phyloP scores from a whole-genome alignment of 148 eudicot species.

The Vaccinium vitisidaea region DNA sequence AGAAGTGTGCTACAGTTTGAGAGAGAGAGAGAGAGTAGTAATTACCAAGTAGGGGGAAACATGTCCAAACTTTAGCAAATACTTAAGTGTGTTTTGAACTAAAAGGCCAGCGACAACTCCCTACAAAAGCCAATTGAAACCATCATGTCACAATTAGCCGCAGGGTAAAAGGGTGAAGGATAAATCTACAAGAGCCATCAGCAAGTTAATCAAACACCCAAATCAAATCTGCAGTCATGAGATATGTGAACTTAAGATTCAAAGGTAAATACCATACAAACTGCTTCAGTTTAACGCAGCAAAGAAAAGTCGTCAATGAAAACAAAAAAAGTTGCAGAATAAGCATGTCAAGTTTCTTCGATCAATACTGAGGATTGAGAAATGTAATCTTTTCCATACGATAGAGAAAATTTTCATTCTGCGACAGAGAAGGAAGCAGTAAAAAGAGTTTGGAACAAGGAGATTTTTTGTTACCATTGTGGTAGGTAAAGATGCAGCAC shows the following conservation, averaged over 20 bases:
- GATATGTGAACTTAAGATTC: not conserved
- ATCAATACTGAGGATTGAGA: not conserved
- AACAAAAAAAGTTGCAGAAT: not conserved
- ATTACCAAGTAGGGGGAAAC: slow-evolving; percentile 85
- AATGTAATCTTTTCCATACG: not conserved
- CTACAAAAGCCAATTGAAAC: slow-evolving; percentile 37
- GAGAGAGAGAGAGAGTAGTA: slow-evolving; percentile 8
- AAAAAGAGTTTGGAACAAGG: not conserved
- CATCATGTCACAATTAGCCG: slow-evolving; percentile 11
- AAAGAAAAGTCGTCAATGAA: not conserved
- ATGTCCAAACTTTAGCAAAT: slow-evolving; percentile 79
- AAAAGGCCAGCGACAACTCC: slow-evolving; percentile 98
- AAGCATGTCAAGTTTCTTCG: not conserved
- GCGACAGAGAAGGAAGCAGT: not conserved
- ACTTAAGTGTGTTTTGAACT: slow-evolving; percentile 90
- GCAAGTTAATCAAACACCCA: not conserved
- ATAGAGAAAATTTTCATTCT: not conserved
- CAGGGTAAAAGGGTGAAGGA: not conserved
- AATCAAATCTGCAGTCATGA: not conserved
- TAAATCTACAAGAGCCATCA: not conserved
- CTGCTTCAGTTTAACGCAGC: not conserved
- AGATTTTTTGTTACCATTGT: slow-evolving; percentile 69
- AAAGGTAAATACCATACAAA: not conserved
- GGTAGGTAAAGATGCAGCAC: slow-evolving; percentile 98
- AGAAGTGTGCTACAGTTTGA: not conserved